Evolutionary conservation across 352 stramenopile species (phyloP).

Genomic region (Phytopythium ostracodes): DNA sequence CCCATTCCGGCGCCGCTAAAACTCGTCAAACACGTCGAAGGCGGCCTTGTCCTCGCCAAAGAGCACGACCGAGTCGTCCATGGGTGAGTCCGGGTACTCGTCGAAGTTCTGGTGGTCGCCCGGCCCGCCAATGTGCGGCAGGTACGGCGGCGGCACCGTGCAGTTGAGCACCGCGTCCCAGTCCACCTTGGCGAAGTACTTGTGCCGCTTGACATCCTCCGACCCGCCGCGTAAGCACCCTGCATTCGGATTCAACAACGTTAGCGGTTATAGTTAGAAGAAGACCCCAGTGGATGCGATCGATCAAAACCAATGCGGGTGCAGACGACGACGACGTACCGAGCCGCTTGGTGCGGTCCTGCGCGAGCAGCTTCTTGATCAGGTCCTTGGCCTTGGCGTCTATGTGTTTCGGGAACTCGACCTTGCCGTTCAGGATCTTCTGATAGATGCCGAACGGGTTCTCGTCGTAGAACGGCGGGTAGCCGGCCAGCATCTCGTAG

Average conservation of each 20-base stretch:
- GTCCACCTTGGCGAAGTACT: constrained; percentile 88
- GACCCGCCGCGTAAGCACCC: constrained; percentile 89
- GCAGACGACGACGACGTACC: constrained; percentile 35
- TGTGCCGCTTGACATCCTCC: constrained; percentile 91
- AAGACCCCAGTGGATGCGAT: neutral
- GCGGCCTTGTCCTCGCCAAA: constrained; percentile 80
- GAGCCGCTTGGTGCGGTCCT: constrained; percentile 87
- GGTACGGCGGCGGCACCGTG: constrained; percentile 74
- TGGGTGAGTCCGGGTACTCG: constrained; percentile 89
- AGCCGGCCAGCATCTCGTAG: constrained; percentile 90
- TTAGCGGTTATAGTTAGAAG: constrained; percentile 8
- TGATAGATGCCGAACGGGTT: constrained; percentile 94
- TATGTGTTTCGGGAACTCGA: constrained; percentile 90
- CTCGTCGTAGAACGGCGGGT: constrained; percentile 91
- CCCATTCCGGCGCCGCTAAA: constrained; percentile 30
- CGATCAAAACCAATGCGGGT: neutral
- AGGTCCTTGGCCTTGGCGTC: constrained; percentile 88
- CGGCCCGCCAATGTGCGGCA: constrained; percentile 77
- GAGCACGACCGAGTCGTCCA: constrained; percentile 81
- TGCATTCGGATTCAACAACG: too few species aligned
- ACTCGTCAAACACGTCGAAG: constrained; percentile 86
- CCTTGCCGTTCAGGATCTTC: constrained; percentile 90
- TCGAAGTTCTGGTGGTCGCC: constrained; percentile 93
- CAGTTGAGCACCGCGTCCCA: constrained; percentile 79
- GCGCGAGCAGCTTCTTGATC: constrained; percentile 89